Evolutionary conservation across 1,284 basidiomycete genomes (phyloP), one percentile per base, ranked within the genome.

Genomic region (Rhodotorula sp.): DNA sequence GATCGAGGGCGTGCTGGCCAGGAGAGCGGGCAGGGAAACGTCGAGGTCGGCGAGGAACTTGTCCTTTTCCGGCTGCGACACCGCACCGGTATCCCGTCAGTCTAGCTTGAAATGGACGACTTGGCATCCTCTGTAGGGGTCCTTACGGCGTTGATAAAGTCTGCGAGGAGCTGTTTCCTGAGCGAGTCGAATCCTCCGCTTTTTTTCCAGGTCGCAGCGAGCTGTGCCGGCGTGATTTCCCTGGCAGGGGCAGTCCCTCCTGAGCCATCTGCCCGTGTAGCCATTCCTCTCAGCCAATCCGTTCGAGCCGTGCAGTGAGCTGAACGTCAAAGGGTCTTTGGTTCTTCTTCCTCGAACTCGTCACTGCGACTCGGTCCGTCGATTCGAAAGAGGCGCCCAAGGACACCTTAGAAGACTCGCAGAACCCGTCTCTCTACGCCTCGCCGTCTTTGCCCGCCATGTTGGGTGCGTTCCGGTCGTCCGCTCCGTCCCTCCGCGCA

Each of bases 111-210:
- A 7, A 71, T 72, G 12, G 66, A 74, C n/a, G 68, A 50, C 23
- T 15, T 34, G 21, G 38, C 38, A 43, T 43, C 10, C 38, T 43
- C 10, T 43, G 38, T 10, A 43, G 38, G 8, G 38, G 26, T 28
- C 12, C 54, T 55, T 16, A 55, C 54, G 15, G 54, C n/a, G 15
- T 16, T 14, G 26, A 72, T 66, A 19, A 72, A 75, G 31, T 68
- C 66, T 3, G 10, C 14, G 38, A 75, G 61, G 57, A 75, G 64
- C 5, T 59, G 49, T 23, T 64, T 64, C 4, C 73, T 63, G 31
- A 75, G 61, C 5, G 50, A 12, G 64, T 75, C 73, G 52, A 72
- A 69, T 8, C 60, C 56, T 21, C 73, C 73, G 1, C 60, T 28
- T 31, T 61, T 66, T 43, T 72, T 64, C 66, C 64, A 72, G 14